Conservation (phyloP, 2,329 filamentous ascomycete species). For the Aspergillus piperis region DNA sequence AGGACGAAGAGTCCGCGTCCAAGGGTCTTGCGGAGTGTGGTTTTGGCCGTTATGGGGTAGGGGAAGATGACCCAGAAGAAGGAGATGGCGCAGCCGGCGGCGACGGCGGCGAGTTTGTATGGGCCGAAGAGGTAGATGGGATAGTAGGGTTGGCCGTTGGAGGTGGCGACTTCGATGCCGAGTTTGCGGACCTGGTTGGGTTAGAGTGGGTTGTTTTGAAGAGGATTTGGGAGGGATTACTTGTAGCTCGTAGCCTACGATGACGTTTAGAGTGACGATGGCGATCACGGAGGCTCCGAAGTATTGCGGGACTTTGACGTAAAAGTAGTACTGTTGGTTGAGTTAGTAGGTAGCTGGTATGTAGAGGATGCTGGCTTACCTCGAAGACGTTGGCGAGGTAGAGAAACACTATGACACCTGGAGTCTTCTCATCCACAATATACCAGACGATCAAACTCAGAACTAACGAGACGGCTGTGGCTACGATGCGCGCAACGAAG, state of each 20-base stretch:
- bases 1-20: conserved; percentile 69
- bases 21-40: conserved; percentile 65
- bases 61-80: conserved; percentile 79
- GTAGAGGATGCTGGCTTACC: conserved; percentile 18
- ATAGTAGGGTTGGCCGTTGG: conserved; percentile 67
- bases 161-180: conserved; percentile 55
- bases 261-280: conserved; percentile 61
- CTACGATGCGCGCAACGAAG: conserved; percentile 64
- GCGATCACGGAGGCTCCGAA: conserved; percentile 61
- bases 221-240: conserved; percentile 9
- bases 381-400: conserved; percentile 66
- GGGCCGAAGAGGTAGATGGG: conserved; percentile 70
- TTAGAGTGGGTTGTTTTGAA: neutral
- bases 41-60: conserved; percentile 69
- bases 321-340: conserved; percentile 58
- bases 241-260: conserved; percentile 74
- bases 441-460: conserved; percentile 69
- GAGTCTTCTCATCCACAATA: conserved; percentile 63
- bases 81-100: conserved; percentile 66
- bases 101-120: conserved; percentile 68
- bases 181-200: conserved; percentile 46
- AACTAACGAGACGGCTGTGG: conserved; percentile 64
- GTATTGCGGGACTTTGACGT: conserved; percentile 67
- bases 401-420: conserved; percentile 67
- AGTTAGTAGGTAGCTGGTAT: conserved; percentile 1